Base-by-base conservation (phyloP, 352 stramenopile species). In the Albugo laibachii region DNA sequence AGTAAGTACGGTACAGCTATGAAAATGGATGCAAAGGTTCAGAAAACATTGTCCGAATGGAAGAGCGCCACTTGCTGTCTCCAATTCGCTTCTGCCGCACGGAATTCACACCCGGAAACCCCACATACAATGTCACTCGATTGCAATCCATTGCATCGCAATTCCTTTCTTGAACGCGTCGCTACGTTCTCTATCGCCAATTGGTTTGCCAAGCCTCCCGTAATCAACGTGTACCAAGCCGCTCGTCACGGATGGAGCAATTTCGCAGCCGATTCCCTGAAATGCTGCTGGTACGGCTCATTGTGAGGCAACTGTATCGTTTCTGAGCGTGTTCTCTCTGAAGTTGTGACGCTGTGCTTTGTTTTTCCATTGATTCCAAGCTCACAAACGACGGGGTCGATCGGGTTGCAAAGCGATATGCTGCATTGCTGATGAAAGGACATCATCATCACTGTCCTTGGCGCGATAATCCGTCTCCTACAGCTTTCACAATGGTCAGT, bases 181-280 rank as follows among this genome's bases (percentile, higher is more conserved):
- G 55, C 56, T 44, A 81, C 52, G 43, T 83, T 80, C 49, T 55
- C 49, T 19, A 68, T 75, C 40, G 65, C 44, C 35, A 69, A 56
- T 36, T 83, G 71, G 71, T 80, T 80, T 27, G 71, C 66, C 14
- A 83, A 83, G 39, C 71, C 68, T 24, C 54, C 56, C 1, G 21
- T 31, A 12, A 69, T 83, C 48, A 63, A 45, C 24, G 55, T 55
- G 11, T 63, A 81, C 18, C 59, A 52, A 27, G 76, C 66, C 41
- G 64, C 68, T 46, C 68, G 66, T 21, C 49, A 68, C 49, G 71
- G 71, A 13, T 83, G 68, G 68, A 48, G 31, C 15, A 78, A 83
- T 50, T 61, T 53, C 5, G 49, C 47, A 19, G 36, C 53, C 5
- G 68, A 83, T 44, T 48, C 70, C 49, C 56, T 83, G 27, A 41